Conservation (phyloP, 164 flowering plant genomes). For the Nymphaea thermarum region DNA sequence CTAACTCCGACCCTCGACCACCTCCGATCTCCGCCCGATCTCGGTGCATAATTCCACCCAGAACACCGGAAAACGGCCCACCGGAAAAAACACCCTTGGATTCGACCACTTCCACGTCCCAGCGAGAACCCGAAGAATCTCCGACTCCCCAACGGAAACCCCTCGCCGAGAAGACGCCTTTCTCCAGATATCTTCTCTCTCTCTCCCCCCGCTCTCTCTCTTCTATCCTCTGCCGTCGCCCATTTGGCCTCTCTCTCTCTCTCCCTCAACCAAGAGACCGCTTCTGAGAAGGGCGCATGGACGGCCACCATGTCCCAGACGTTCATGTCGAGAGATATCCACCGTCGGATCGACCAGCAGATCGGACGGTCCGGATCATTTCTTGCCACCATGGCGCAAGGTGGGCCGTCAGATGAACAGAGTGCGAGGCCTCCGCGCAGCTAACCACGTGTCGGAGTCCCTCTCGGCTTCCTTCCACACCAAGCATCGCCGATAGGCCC, state of each 20-base stretch:
- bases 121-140: too few species aligned
- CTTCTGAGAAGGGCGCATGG: neutral
- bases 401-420: neutral
- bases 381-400: neutral
- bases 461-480: neutral
- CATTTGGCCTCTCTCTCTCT: neutral
- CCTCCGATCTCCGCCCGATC: neutral
- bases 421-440: neutral
- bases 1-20: neutral
- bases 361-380: neutral
- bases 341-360: neutral
- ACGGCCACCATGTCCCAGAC: neutral
- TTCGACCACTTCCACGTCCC: too few species aligned
- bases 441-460: neutral
- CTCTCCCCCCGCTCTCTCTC: conserved; percentile 16
- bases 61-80: neutral
- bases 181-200: neutral
- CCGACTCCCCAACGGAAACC: neutral
- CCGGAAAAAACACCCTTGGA: too few species aligned
- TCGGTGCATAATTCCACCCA: conserved; percentile 1
- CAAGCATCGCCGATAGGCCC: neutral
- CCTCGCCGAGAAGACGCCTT: neutral
- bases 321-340: neutral
- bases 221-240: conserved; percentile 1
- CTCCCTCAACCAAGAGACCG: neutral